Evolutionary conservation across 2,329 filamentous ascomycete species (phyloP), one percentile per base, ranked within the genome.

Genomic region (Alternaria sp.): DNA sequence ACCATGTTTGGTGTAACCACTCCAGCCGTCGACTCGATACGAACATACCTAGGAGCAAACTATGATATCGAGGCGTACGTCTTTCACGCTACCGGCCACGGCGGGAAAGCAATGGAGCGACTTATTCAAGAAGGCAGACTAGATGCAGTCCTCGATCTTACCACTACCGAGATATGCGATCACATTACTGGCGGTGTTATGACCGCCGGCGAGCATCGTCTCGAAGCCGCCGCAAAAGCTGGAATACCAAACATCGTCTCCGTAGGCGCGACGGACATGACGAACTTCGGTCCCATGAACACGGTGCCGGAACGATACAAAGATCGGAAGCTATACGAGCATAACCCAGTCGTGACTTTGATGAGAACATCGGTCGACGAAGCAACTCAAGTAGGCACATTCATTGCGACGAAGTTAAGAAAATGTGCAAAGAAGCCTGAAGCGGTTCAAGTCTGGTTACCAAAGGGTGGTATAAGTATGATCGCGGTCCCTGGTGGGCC

Each of bases 1-100:
- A 90, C 88, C 2, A 91, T 91, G 89, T 91, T 91, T 68, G 89
- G 89, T 2, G 88, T 91, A 6, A 92, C 89, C 0, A 91, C 88
- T 0, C 87, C 88, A 0, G 85, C 84, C 10, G 88, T 88, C 0
- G 84, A 88, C 45, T 75, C 72, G 1, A 83, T 88, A 2, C 81
- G 86, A 0, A 65, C 73, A 1, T 74, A 83, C 44, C 79, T 90
- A 0, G 60, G 72, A 1, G 61, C 60, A 2, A 69, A 62, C 8
- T 71, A 72, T 45, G 51, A 68, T 11, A 80, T 85, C 49, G 88
- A 90, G 63, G 81, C 84, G 2, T 88, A 86, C 63, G 80, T 90
- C 2, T 91, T 91, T 69, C 88, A 91, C 67, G 88, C 88, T 2
- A 91, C 88, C 0, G 89, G 89, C 0, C 82, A 87, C 13, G 89